Percentiles rank a stretch among this genome's conserved stretches.
Evolutionary conservation across 2,329 filamentous ascomycete species (phyloP).

Genomic region (Eutypella sp.): DNA sequence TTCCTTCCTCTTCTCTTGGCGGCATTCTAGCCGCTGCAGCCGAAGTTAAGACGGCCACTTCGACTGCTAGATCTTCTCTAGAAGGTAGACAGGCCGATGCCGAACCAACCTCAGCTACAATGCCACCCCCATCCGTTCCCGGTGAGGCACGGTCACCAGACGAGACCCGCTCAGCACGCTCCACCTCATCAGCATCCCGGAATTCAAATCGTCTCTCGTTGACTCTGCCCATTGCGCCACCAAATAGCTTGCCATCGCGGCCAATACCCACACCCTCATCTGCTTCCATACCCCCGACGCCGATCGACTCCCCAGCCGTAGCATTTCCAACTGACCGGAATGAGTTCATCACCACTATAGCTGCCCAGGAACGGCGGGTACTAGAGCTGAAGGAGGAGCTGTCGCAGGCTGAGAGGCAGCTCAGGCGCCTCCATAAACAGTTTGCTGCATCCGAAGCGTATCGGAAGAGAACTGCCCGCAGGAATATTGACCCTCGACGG

Average conservation of each 20-base stretch:
- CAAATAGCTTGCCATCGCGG: slow-evolving; percentile 47
- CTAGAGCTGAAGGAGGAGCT: slow-evolving; percentile 89
- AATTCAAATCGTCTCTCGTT: slow-evolving; percentile 55
- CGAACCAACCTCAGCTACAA: slow-evolving; percentile 25
- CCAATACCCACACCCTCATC: slow-evolving; percentile 48
- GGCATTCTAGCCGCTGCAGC: slow-evolving; percentile 13
- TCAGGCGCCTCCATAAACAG: slow-evolving; percentile 73
- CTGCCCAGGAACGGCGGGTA: slow-evolving; percentile 84
- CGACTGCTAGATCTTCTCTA: slow-evolving; percentile 5
- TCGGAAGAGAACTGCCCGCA: slow-evolving; percentile 67
- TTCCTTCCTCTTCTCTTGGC: slow-evolving; percentile 20
- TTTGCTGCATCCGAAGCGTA: slow-evolving; percentile 74
- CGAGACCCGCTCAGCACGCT: slow-evolving; percentile 43
- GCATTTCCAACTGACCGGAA: slow-evolving; percentile 50
- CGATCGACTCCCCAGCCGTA: slow-evolving; percentile 38
- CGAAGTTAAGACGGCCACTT: slow-evolving; percentile 9
- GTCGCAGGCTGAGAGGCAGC: slow-evolving; percentile 71
- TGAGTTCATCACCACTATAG: slow-evolving; percentile 81
- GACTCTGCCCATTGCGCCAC: slow-evolving; percentile 55
- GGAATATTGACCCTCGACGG: slow-evolving; percentile 54
- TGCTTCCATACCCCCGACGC: slow-evolving; percentile 46
- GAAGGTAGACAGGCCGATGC: slow-evolving; percentile 13
- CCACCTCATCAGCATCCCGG: slow-evolving; percentile 48
- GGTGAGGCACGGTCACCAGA: slow-evolving; percentile 33
- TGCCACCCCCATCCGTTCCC: slow-evolving; percentile 32